A percentile compares a stretch with the other conserved stretches of the same genome.
Evolutionary conservation across 176 grass and related monocot species (phyloP).

Genomic region (Lolium perenne): DNA sequence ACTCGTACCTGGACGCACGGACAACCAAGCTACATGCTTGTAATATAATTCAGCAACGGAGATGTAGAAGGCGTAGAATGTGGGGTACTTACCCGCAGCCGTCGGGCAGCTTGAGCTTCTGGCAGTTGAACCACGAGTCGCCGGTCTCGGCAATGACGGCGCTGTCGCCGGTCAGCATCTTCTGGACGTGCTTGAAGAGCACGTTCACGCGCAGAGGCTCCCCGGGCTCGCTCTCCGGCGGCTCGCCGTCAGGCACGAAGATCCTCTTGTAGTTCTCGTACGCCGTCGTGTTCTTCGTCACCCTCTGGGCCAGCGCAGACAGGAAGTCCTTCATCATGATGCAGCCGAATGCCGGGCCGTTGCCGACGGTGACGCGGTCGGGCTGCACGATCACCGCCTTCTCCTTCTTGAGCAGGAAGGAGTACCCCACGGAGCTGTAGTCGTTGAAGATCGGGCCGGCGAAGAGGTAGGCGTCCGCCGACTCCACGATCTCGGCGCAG

Average conservation of each 20-base stretch:
- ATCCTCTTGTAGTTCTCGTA: slow-evolving; percentile 75
- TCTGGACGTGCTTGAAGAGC: slow-evolving; percentile 82
- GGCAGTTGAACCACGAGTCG: slow-evolving; percentile 92
- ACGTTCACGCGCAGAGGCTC: slow-evolving; percentile 80
- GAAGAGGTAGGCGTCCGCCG: slow-evolving; percentile 80
- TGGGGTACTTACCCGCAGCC: slow-evolving; percentile 55
- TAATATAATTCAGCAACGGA: background rate
- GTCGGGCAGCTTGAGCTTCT: slow-evolving; percentile 74
- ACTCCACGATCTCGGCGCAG: slow-evolving; percentile 88
- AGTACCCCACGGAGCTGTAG: slow-evolving; percentile 89
- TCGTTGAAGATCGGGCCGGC: slow-evolving; percentile 90
- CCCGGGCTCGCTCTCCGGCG: slow-evolving; percentile 36
- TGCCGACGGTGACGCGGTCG: slow-evolving; percentile 70
- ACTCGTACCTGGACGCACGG: slow-evolving; percentile 62
- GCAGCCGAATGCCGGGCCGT: slow-evolving; percentile 76
- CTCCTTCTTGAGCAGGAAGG: slow-evolving; percentile 62
- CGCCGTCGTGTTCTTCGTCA: slow-evolving; percentile 65
- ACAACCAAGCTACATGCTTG: background rate
- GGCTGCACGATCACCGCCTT: slow-evolving; percentile 84
- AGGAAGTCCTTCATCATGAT: slow-evolving; percentile 80
- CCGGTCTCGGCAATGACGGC: slow-evolving; percentile 78
- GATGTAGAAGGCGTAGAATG: background rate
- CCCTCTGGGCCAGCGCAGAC: slow-evolving; percentile 39
- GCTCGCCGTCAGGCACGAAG: slow-evolving; percentile 65
- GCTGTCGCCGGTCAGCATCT: slow-evolving; percentile 53